Evolutionary conservation across 2,329 filamentous ascomycete genomes (phyloP).

Genomic region (Trichoderma cornu-damae): DNA sequence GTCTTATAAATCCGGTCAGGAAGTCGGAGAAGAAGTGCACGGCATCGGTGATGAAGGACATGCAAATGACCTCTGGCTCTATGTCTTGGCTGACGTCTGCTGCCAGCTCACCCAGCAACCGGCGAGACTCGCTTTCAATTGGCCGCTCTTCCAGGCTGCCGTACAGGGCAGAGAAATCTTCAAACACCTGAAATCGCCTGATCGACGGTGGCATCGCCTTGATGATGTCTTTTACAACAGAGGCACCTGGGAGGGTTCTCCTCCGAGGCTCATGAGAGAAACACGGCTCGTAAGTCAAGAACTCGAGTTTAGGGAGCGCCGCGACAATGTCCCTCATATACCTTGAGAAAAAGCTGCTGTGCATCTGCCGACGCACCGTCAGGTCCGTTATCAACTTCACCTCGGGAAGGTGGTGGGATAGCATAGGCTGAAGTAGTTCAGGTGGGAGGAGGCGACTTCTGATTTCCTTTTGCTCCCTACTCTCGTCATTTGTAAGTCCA

Average conservation of each 20-base stretch:
- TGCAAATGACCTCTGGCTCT: neutral
- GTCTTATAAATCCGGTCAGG: neutral
- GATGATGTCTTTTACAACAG: neutral
- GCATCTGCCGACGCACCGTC: neutral
- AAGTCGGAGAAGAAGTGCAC: neutral
- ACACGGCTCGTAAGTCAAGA: neutral
- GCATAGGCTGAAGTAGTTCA: no score
- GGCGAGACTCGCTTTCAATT: neutral
- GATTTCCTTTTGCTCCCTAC: fast-evolving
- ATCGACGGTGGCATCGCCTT: neutral
- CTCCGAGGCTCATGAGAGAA: neutral
- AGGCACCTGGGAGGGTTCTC: no score
- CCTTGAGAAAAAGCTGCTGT: neutral
- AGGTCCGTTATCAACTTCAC: neutral
- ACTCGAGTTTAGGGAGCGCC: neutral
- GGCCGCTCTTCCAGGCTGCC: no score
- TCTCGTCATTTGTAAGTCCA: neutral
- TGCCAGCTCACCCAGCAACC: neutral
- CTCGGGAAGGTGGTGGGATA: neutral
- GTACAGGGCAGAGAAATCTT: neutral
- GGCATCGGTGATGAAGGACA: neutral
- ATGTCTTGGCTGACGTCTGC: neutral
- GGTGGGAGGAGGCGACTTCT: no score
- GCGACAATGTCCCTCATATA: neutral
- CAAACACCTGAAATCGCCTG: neutral